phyloP scores from a whole-genome alignment of 805 yeast species.

The Metschnikowia matae region DNA sequence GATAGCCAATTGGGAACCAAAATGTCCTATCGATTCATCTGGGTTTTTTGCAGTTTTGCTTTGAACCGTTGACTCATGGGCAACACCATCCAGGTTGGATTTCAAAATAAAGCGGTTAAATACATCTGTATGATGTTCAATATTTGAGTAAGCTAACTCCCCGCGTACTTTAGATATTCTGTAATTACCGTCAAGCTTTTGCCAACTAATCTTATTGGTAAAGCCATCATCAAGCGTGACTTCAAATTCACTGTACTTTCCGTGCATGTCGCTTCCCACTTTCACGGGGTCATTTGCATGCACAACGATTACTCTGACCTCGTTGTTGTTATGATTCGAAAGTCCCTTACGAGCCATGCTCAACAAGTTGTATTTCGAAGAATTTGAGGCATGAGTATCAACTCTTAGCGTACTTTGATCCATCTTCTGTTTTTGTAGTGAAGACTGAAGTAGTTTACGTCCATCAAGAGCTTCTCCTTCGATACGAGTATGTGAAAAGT shows the following conservation, averaged over 20 bases:
- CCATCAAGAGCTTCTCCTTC: constrained; percentile 26
- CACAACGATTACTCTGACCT: constrained; percentile 30
- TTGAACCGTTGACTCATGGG: not conserved
- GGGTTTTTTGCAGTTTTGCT: not conserved
- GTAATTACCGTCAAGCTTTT: constrained; percentile 72
- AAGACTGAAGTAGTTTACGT: constrained; percentile 21
- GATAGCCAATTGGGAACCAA: constrained; percentile 48
- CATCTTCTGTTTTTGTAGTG: constrained; percentile 30
- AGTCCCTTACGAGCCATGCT: constrained; percentile 29
- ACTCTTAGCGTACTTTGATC: constrained; percentile 22
- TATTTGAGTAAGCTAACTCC: constrained; percentile 37
- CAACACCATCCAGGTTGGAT: not conserved
- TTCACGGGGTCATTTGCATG: constrained; percentile 38
- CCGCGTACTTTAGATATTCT: constrained; percentile 82
- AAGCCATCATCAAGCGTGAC: constrained; percentile 65
- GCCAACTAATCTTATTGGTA: constrained; percentile 71
- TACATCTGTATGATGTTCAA: constrained; percentile 9
- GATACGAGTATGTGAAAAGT: constrained; percentile 26
- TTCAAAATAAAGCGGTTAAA: constrained; percentile 11
- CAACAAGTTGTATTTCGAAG: constrained; percentile 29
- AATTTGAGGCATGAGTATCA: constrained; percentile 17
- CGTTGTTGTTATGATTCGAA: constrained; percentile 16
- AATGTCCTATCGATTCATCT: not conserved
- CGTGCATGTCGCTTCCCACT: constrained; percentile 47
- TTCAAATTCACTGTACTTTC: constrained; percentile 43